Evolutionary conservation across 2,329 filamentous ascomycete genomes (phyloP).

Genomic region (Aspergillus sp.): DNA sequence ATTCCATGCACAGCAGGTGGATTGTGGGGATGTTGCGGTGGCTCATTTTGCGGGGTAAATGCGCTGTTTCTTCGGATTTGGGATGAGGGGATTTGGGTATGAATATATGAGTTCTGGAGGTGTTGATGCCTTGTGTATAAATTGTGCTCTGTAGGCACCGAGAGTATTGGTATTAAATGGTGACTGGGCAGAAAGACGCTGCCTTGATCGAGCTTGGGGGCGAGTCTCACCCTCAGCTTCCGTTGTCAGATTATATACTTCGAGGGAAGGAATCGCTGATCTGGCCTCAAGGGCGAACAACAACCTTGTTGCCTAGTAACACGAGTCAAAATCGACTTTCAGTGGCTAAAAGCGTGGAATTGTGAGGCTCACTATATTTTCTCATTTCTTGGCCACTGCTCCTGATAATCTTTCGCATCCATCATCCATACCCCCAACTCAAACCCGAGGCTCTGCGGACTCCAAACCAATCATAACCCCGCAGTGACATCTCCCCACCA

Average conservation of each 20-base stretch:
- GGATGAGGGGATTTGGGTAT: background rate
- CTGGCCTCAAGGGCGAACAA: background rate
- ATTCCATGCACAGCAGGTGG: conserved; percentile 50
- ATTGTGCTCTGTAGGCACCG: background rate
- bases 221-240: no score
- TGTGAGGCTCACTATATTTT: no score
- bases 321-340: background rate
- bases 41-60: background rate
- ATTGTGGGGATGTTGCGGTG: conserved; percentile 42
- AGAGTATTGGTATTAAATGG: background rate
- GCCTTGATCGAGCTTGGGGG: background rate
- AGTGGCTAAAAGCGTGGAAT: no score
- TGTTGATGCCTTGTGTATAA: background rate
- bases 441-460: background rate
- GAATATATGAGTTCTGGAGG: background rate
- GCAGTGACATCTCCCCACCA: conserved; percentile 7
- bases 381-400: no score
- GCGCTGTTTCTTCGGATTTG: background rate
- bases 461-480: conserved; percentile 11
- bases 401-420: no score
- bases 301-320: background rate
- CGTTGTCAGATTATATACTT: background rate
- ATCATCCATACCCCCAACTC: no score
- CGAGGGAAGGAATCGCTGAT: background rate
- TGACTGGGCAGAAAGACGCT: background rate